Base-by-base conservation (phyloP, 768 basidiomycete genomes). In the Auriscalpium orientale region DNA sequence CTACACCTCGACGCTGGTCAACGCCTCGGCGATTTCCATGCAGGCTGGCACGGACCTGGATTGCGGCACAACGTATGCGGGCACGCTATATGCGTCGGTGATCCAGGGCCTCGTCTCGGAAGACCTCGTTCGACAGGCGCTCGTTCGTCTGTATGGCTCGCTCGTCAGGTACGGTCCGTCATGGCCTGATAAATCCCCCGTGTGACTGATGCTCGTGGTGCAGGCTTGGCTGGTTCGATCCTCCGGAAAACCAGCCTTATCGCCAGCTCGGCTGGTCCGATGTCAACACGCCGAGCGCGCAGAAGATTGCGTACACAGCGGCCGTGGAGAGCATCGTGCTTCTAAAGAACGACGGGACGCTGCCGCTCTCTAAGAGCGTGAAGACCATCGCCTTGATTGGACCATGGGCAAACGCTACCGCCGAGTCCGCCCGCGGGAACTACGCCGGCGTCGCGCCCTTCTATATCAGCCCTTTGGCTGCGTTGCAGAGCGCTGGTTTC, bases 341-440 rank as follows among this genome's bases (percentile, higher is more conserved):
- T 7, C 70, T 86, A 15, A 85, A 86, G 71, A 87, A 85, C 62
- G 80, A 83, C 55, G 78, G 77, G 13, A 76, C 74, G 7, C 70
- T 87, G 2, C 85, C 84, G 3, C 70, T 86, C 45, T 69, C 72
- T 20, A 62, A 64, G 0, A 70, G 68, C 1, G 66, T 76, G 55
- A 79, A 75, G 54, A 78, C 71, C 8, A 65, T 87, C 16, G 83
- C 81, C 8, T 63, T 86, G 44, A 73, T 85, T 51, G 84, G 85
- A 0, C 82, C 81, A 3, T 81, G 74, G 74, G 78, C 75, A 4
- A 79, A 79, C 60, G 80, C 80, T 6, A 83, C 81, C 0, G 73
- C 64, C 7, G 72, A 76, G 56, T 2, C 28, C 5, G 75, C 83
- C 77, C 81, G 82, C 56, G 81, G 81, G 16, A 83, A 81, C 64